These are phyloP conservation scores for Ceratocystis variospora DNA, from an alignment of 2,329 filamentous ascomycete genomes.

Conservation along the genomic window DNA sequence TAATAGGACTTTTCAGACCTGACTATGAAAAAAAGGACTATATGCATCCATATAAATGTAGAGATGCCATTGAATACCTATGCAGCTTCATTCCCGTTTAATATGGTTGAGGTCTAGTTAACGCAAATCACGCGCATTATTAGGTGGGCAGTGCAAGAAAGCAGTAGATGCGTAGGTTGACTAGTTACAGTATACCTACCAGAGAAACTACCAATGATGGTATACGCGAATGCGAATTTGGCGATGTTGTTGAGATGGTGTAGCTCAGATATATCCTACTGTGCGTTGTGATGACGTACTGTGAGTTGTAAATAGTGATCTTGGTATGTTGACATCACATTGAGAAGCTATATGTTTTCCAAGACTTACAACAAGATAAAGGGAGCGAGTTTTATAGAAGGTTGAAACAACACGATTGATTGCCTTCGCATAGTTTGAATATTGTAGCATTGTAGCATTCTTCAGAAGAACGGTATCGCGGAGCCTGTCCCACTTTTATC, in stretches of 20 bases:
- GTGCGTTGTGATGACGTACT: slow-evolving; percentile 59
- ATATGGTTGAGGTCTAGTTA: slow-evolving; percentile 61
- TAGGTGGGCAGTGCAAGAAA: slow-evolving; percentile 47
- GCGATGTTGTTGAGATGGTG: slow-evolving; percentile 51
- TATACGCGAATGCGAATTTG: slow-evolving; percentile 44
- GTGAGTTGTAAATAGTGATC: neutral
- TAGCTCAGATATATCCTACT: slow-evolving; percentile 60
- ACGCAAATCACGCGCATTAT: slow-evolving; percentile 52
- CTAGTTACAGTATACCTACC: slow-evolving; percentile 50
- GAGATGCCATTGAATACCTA: slow-evolving; percentile 56
- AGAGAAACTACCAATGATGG: slow-evolving; percentile 54
- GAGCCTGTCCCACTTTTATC: neutral
- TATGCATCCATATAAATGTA: neutral
- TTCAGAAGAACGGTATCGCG: too few relatives aligned
- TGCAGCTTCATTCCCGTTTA: slow-evolving; percentile 57
- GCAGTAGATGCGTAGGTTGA: slow-evolving; percentile 38
- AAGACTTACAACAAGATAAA: too few relatives aligned
- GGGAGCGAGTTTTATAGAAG: too few relatives aligned
- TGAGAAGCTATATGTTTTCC: too few relatives aligned
- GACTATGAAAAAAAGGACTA: neutral
- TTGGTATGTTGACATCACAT: too few relatives aligned
- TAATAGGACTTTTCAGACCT: neutral
- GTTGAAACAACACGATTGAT: too few relatives aligned
- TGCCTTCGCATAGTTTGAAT: too few relatives aligned
- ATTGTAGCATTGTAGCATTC: too few relatives aligned